Base-by-base conservation (phyloP, 2,329 filamentous ascomycete genomes). In the Annulohypoxylon truncatum region DNA sequence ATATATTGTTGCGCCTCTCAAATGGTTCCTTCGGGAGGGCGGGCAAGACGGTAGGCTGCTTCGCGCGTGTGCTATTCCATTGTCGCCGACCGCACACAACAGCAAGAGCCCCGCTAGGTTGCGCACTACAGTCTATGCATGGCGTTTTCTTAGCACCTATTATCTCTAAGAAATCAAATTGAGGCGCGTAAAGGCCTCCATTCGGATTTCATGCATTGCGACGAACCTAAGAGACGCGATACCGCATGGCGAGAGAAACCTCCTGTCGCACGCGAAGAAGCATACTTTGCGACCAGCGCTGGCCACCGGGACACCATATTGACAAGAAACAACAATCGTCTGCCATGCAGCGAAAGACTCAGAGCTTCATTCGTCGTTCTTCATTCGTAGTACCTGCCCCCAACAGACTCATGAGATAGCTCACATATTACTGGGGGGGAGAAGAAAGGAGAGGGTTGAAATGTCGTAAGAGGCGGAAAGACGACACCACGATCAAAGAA, bases 171-270 rank as follows among this genome's bases (percentile, higher is more conserved):
- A 57, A 46, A 50, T 53, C 64, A 54, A 53, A 61, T 52, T 57
- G 54, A 61, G 59, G 48, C 47, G 64, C 33, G 7, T 50, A 12
- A 15, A 58, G 12, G 26, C 48, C 64, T 47, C 51, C 8, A 53
- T 40, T 48, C 18, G 46, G 44, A 64, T 61, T 38, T 46, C 24
- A 53, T 64, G 57, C 51, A 53, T 55, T 62, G 51, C n/a, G 35
- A 75, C 74, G 47, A 73, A 76, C 76, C 76, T 76, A 75, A 67
- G 60, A 76, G 61, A 65, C 71, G 74, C 50, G 73, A 73, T 48
- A 66, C 64, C 33, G 67, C 72, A 61, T 68, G 66, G 44, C 68
- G 69, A 31, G 70, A 50, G 52, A 76, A 66, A 64, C 62, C 66
- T 33, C 74, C 73, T 40, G 72, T 71, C 52, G 69, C 71, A 66